A percentile compares a stretch with the other conserved stretches of the same genome.
Conservation (phyloP, 1,139 yeast species). For the Citeromyces hawaiiensis region DNA sequence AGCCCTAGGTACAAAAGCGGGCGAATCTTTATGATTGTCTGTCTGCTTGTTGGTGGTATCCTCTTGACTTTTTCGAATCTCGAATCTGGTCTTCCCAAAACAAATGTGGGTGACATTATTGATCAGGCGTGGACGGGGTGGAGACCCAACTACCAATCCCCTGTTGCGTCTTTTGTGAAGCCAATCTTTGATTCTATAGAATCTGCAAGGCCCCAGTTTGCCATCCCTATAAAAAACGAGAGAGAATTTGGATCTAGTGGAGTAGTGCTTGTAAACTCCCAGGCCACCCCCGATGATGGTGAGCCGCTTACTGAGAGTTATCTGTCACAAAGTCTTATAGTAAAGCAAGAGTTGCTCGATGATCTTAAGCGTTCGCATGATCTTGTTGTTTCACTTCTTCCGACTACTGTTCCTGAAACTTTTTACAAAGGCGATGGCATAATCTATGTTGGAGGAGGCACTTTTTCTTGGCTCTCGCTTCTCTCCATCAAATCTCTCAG, state of each 20-base stretch:
- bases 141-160: neutral
- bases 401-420: conserved; percentile 2
- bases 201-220: neutral
- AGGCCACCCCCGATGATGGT: neutral
- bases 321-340: neutral
- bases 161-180: neutral
- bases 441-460: conserved; percentile 52
- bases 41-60: neutral
- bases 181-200: neutral
- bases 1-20: neutral
- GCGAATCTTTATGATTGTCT: neutral
- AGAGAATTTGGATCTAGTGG: neutral
- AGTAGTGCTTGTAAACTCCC: neutral
- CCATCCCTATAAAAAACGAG: neutral
- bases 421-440: conserved; percentile 36
- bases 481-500: conserved; percentile 41
- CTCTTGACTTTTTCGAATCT: neutral
- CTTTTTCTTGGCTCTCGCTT: conserved; percentile 39
- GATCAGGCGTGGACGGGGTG: neutral
- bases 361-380: conserved; percentile 36
- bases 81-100: neutral
- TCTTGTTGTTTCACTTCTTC: conserved; percentile 23
- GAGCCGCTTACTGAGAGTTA: neutral
- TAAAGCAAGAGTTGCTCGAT: conserved; percentile 21
- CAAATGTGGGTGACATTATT: neutral